A percentile compares a stretch with the other conserved stretches of the same genome.
Evolutionary conservation across 192 early-diverging fungal genomes (phyloP).

Genomic region (Phycomyces blakesleeanus): DNA sequence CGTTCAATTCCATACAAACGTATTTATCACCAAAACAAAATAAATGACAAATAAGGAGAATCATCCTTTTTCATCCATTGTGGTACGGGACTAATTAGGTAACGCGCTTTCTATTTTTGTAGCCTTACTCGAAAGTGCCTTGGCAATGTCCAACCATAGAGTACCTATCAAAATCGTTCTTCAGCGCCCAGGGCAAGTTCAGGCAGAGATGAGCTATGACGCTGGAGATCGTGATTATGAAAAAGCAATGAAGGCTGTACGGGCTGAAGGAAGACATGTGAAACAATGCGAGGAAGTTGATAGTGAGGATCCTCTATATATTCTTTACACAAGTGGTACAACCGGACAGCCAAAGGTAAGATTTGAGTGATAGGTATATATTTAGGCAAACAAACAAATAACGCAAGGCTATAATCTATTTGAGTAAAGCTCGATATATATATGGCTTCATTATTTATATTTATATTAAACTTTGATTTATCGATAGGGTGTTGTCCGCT

Average conservation of each 20-base stretch:
- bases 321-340: conserved; percentile 77
- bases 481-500: conserved; percentile 45
- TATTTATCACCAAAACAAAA: conserved; percentile 4
- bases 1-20: conserved; percentile 72
- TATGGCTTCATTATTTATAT: too few species aligned
- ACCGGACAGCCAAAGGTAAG: conserved; percentile 79
- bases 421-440: too few species aligned
- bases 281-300: conserved; percentile 56
- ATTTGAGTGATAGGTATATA: not conserved
- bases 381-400: too few species aligned
- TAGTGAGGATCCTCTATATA: conserved; percentile 72
- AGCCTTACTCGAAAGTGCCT: conserved; percentile 71
- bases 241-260: conserved; percentile 43
- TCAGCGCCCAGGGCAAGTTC: conserved; percentile 61
- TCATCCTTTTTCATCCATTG: not conserved
- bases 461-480: not conserved
- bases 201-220: conserved; percentile 43
- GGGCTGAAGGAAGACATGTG: conserved; percentile 31
- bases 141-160: conserved; percentile 47
- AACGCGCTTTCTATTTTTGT: not conserved
- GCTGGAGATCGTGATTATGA: conserved; percentile 57
- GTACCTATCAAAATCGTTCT: conserved; percentile 54
- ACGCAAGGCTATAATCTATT: too few species aligned
- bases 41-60: not conserved
- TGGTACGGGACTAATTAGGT: not conserved